A percentile compares a stretch with the other conserved stretches of the same genome.
phyloP scores from a whole-genome alignment of 2,329 filamentous ascomycete genomes.

The Aspergillus aculeatus region DNA sequence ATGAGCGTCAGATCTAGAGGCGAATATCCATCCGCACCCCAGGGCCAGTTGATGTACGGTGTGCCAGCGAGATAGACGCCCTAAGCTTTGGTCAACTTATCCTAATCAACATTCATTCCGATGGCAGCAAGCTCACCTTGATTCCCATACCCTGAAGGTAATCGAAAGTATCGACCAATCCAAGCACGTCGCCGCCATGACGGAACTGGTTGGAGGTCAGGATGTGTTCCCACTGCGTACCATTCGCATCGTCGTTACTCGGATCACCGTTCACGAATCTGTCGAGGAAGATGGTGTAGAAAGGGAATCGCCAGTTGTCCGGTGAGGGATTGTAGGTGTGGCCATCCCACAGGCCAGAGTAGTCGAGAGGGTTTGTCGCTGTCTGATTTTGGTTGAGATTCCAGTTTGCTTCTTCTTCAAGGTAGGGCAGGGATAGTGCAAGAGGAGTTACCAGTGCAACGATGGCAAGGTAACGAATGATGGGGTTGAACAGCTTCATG shows the following conservation, averaged over 20 bases:
- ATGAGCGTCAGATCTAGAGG: constrained; percentile 62
- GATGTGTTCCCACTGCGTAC: constrained; percentile 60
- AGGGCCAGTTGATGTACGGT: constrained; percentile 62
- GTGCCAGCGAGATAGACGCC: constrained; percentile 62
- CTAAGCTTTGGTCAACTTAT: constrained; percentile 28
- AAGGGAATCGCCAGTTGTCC: constrained; percentile 62
- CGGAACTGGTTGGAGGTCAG: constrained; percentile 59
- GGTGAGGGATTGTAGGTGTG: constrained; percentile 55
- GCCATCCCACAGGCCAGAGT: constrained; percentile 55
- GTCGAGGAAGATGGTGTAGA: constrained; percentile 64
- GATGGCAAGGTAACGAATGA: not conserved
- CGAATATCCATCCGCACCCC: constrained; percentile 60
- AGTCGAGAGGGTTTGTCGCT: constrained; percentile 56
- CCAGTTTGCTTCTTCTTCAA: constrained; percentile 40
- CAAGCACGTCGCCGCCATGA: constrained; percentile 59
- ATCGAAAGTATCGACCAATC: constrained; percentile 58
- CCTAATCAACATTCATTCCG: too few species aligned
- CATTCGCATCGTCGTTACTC: constrained; percentile 61
- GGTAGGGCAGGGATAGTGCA: constrained; percentile 1
- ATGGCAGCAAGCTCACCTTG: constrained; percentile 42
- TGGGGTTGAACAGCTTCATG: constrained; percentile 1
- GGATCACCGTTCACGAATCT: constrained; percentile 64
- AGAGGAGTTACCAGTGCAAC: not conserved
- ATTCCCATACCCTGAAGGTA: constrained; percentile 64
- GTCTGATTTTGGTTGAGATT: constrained; percentile 61